phyloP scores from a whole-genome alignment of 176 grass and related monocot genomes.

The Oryza brachyantha region DNA sequence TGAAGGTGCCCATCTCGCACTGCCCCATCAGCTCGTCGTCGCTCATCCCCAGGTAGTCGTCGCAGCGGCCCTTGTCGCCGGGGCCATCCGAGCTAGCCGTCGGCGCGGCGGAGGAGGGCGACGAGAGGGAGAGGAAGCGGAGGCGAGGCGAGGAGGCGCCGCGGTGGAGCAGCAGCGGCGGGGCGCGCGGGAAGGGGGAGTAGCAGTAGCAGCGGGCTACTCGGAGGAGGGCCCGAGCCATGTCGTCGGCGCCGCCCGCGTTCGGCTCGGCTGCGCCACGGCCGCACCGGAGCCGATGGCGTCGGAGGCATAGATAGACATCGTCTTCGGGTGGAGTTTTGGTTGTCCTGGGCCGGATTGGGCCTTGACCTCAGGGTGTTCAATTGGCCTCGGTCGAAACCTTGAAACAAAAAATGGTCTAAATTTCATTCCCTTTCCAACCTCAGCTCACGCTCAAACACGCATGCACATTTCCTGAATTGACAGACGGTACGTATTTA shows the following conservation, averaged over 20 bases:
- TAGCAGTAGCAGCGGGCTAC: slow-evolving; percentile 31
- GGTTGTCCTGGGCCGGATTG: background rate
- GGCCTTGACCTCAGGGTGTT: background rate
- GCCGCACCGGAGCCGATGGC: background rate
- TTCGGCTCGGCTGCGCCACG: background rate
- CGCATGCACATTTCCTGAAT: too few species aligned
- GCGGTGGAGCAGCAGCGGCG: slow-evolving; percentile 7
- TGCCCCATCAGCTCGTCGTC: slow-evolving; percentile 82
- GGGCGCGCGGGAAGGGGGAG: background rate
- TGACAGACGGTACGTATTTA: too few species aligned
- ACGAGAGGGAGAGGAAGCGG: slow-evolving; percentile 23
- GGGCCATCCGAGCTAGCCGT: slow-evolving; percentile 34
- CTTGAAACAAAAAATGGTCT: too few species aligned
- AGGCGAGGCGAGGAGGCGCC: background rate
- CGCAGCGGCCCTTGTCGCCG: background rate
- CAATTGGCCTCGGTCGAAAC: too few species aligned
- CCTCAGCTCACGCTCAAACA: too few species aligned
- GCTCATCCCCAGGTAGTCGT: slow-evolving; percentile 55
- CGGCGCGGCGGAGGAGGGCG: slow-evolving; percentile 13
- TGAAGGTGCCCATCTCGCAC: slow-evolving; percentile 89
- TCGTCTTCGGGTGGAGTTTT: background rate
- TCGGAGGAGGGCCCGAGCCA: slow-evolving; percentile 59
- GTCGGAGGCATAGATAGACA: too few species aligned
- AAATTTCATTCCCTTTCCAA: too few species aligned
- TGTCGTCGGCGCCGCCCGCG: background rate